Base-by-base conservation (phyloP, 2,329 filamentous ascomycete genomes). In the Exophiala spinifera region DNA sequence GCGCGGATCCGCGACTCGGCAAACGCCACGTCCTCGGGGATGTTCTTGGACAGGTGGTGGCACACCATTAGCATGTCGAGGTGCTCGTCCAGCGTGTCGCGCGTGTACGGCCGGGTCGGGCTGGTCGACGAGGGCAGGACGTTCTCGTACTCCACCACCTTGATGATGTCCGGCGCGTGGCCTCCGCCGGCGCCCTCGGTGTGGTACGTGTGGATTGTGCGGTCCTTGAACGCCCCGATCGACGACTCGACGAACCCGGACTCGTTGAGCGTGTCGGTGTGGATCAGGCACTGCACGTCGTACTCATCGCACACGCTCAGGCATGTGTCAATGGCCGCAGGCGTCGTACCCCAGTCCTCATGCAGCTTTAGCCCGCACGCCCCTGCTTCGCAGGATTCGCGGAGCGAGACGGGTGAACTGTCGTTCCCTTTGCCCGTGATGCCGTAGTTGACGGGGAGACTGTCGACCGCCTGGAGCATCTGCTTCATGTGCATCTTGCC, bases 11-110 rank as follows among this genome's bases (percentile, higher is more conserved):
- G 89, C 33, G 85, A 90, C 74, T 97, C 92, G 45, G 92, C 92
- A 66, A 97, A 97, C 1, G 91, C 91, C 13, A 97, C 87, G 69
- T 97, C 92, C 74, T 97, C 92, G 54, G 91, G 89, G 56, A 96
- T 96, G 72, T 96, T 86, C 71, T 89, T 89, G 49, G 86, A 91
- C 8, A 97, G 77, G 67, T 97, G 92, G 71, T 97, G 92, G 76
- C 92, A 97, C 34, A 96, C 90, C 92, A 96, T 96, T 44, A 96
- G 77, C 92, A 97, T 97, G 74, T 97, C 92, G 13, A 96, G 82
- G 73, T 97, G 92, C 72, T 97, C 92, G 67, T 96, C 92, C 0
- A 97, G 81, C 0, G 92, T 97, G 75, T 97, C 96, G 61, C 80
- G 79, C 1, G 92, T 97, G 72, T 85, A 96, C 0, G 92, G 92